Evolutionary conservation across 2,329 filamentous ascomycete genomes (phyloP).

Genomic region (Apiospora hydei): DNA sequence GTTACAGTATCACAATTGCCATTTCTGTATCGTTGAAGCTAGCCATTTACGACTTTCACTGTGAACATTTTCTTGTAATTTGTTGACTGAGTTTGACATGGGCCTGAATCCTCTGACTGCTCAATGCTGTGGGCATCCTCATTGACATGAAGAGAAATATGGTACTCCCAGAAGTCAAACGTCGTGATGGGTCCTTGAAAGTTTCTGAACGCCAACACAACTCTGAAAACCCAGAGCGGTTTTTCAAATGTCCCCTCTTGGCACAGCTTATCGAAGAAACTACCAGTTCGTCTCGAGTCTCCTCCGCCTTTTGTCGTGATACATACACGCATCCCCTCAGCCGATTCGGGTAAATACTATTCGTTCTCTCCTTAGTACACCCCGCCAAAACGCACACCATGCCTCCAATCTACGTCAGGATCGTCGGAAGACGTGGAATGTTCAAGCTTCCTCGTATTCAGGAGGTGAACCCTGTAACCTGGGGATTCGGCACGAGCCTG

Average conservation of each 20-base stretch:
- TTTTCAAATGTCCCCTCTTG: background rate
- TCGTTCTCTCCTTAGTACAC: background rate
- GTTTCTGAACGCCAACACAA: background rate
- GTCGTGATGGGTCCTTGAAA: background rate
- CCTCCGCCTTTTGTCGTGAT: background rate
- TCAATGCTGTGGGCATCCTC: background rate
- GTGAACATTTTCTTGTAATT: background rate
- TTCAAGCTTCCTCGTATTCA: background rate
- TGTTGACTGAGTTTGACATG: background rate
- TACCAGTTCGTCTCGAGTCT: no score
- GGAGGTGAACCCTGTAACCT: background rate
- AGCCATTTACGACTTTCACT: background rate
- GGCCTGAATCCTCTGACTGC: background rate
- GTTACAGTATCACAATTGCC: background rate
- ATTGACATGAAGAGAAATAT: background rate
- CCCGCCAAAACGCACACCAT: background rate
- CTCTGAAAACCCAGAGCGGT: background rate
- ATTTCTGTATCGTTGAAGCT: background rate
- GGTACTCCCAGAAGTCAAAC: background rate
- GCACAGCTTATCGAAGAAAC: background rate
- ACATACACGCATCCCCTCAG: background rate
- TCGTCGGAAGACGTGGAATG: background rate
- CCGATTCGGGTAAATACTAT: no score
- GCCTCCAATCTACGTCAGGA: background rate
- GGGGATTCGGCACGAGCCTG: background rate